Percentiles rank a stretch among this genome's conserved stretches.
These are phyloP conservation scores for Chytridium lagenaria DNA, from an alignment of 371 early-diverging fungal species.

Conservation along the genomic window DNA sequence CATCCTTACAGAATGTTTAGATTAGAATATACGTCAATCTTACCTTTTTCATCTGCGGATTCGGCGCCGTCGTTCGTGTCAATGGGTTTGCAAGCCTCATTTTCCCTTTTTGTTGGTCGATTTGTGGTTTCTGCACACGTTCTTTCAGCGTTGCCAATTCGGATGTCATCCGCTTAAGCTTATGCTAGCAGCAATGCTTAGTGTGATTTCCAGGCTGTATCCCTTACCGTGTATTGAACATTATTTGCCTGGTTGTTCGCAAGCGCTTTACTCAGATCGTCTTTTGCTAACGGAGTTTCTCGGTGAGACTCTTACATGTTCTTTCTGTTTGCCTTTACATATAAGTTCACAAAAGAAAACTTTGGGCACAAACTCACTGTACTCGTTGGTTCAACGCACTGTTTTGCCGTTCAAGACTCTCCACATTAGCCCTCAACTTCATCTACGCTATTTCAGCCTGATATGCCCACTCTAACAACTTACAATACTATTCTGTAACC, in stretches of 20 bases:
- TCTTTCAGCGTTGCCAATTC: conserved; percentile 30
- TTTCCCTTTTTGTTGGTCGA: conserved; percentile 23
- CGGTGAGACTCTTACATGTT: neutral
- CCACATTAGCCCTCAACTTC: neutral
- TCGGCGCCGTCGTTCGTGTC: neutral
- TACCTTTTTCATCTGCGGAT: too few relatives aligned
- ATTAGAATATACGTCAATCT: neutral
- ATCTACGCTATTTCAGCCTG: neutral
- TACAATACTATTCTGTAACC: neutral
- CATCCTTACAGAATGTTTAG: conserved; percentile 18
- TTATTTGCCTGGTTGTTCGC: neutral
- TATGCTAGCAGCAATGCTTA: too few relatives aligned
- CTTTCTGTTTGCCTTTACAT: neutral
- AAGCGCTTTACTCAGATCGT: neutral
- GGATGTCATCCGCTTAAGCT: conserved; percentile 28
- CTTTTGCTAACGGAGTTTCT: neutral
- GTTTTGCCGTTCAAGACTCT: neutral
- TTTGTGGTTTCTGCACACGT: conserved; percentile 24
- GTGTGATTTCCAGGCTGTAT: too few relatives aligned
- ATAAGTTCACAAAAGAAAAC: too few relatives aligned
- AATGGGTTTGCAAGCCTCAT: conserved; percentile 28
- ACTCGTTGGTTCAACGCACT: neutral
- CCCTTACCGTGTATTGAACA: neutral
- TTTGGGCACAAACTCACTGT: too few relatives aligned
- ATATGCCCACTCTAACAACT: neutral